Base-by-base conservation (phyloP, 2,329 filamentous ascomycete genomes). In the Cladobotryum protrusum region DNA sequence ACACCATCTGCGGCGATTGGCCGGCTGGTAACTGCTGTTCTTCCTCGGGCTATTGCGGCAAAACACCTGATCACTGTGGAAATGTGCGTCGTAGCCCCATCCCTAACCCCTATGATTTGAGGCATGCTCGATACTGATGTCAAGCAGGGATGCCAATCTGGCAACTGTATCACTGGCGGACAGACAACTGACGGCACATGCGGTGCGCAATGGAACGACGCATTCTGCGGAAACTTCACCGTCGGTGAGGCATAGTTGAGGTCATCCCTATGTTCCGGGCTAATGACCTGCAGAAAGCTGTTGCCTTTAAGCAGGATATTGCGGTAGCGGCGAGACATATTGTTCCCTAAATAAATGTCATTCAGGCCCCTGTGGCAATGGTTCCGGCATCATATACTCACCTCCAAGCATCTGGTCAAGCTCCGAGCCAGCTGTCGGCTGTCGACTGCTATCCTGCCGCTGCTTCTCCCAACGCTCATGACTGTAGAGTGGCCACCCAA, bases 401-500 rank as follows among this genome's bases (percentile, higher is more conserved):
- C 39, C 39, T 2, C 39, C 39, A 13, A 42, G 39, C 18, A 42
- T 42, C 15, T 42, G 39, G 39, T 42, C 39, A 6, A 20, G 18
- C 18, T 6, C n/a, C 13, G 39, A 42, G 2, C 39, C 39, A 2
- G 13, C 13, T 15, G 7, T 42, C 19, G 39, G 39, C 13, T 42
- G 7, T 42, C 19, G 39, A 15, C 13, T 42, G 39, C 11, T 42
- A 42, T 42, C 39, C 39, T 42, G 4, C 39, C 39, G 19, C 18
- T 42, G 18, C 13, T 13, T 15, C 39, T 42, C 13, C 18, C 39
- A 8, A 42, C 39, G n/a, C 39, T 15, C 4, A 15, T 42, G 15
- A 42, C 39, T 20, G 39, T 42, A 15, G 13, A 42, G 15, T 42
- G 39, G 39, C 39, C 39, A 20, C 39, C 39, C 18, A 20, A 93